Conservation (phyloP, 2,329 filamentous ascomycete species). For the Cladosporium sphaerospermum region DNA sequence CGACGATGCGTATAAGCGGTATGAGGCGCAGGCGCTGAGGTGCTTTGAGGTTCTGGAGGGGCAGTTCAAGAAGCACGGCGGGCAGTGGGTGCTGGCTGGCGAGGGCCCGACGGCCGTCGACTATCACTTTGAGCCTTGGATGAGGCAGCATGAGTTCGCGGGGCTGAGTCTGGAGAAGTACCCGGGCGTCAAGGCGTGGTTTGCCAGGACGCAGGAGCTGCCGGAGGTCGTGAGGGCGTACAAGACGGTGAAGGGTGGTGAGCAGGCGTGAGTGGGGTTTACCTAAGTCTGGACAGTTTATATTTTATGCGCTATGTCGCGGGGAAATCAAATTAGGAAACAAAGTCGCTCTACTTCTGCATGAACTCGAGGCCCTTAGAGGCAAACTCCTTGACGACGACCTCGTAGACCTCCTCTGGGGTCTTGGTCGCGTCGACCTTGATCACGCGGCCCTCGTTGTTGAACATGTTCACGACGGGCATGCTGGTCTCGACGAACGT, state of each 20-base stretch:
- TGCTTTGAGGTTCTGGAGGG: conserved; percentile 38
- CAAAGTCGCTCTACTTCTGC: neutral
- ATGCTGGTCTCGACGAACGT: conserved; percentile 94
- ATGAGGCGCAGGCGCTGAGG: conserved; percentile 36
- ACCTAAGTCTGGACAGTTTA: neutral
- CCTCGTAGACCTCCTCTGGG: conserved; percentile 59
- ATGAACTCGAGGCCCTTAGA: conserved; percentile 34
- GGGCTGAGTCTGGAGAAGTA: conserved; percentile 37
- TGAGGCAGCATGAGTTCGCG: conserved; percentile 28
- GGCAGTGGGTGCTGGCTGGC: conserved; percentile 34
- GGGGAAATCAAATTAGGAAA: neutral
- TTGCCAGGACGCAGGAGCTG: conserved; percentile 30
- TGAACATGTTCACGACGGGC: conserved; percentile 88
- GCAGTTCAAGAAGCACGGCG: conserved; percentile 35
- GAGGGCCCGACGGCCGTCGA: conserved; percentile 19
- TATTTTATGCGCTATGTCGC: neutral
- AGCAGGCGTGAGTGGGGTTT: neutral
- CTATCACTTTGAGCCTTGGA: conserved; percentile 6
- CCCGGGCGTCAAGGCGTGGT: conserved; percentile 35
- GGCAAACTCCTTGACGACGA: conserved; percentile 45
- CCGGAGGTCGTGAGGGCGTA: conserved; percentile 35
- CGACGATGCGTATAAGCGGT: conserved; percentile 37
- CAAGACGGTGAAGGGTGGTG: conserved; percentile 1
- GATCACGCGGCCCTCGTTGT: conserved; percentile 69
- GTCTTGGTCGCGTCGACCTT: conserved; percentile 66